These are phyloP conservation scores for Phytopythium ostracodes DNA, from an alignment of 352 stramenopile species.

Conservation along the genomic window DNA sequence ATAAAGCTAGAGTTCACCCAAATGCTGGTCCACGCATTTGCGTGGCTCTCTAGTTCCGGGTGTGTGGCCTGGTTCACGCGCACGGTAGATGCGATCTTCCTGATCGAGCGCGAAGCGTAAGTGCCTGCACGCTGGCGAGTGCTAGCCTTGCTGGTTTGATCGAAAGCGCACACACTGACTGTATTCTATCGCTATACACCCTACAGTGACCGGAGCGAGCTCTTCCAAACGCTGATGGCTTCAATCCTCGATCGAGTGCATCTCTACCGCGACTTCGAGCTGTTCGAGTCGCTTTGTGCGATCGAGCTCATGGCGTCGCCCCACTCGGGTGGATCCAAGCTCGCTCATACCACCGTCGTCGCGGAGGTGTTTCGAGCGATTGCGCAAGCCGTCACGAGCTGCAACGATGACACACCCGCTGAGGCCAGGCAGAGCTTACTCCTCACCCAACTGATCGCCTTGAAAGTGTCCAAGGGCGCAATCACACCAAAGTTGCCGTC, in stretches of 20 bases:
- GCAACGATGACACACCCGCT: neutral
- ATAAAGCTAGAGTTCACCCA: conserved; percentile 49
- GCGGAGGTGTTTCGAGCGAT: conserved; percentile 45
- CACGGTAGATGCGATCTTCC: conserved; percentile 52
- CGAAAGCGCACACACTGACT: no score
- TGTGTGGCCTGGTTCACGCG: conserved; percentile 44
- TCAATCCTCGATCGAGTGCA: conserved; percentile 34
- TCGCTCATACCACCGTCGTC: conserved; percentile 32
- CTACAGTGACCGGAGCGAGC: conserved; percentile 36
- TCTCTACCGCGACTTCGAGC: conserved; percentile 32
- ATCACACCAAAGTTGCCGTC: conserved; percentile 33
- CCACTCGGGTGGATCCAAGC: conserved; percentile 26
- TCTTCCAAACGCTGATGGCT: conserved; percentile 38
- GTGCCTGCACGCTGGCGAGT: conserved; percentile 7
- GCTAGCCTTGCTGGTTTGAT: no score
- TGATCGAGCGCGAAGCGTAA: conserved; percentile 60
- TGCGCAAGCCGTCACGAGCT: conserved; percentile 35
- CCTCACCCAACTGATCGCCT: conserved; percentile 54
- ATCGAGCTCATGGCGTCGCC: conserved; percentile 24
- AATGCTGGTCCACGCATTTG: conserved; percentile 54
- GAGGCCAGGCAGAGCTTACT: conserved; percentile 17
- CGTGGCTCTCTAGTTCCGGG: conserved; percentile 44
- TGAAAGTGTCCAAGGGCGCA: conserved; percentile 54
- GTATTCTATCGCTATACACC: no score
- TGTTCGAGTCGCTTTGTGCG: conserved; percentile 51